A percentile compares a stretch with the other conserved stretches of the same genome.
phyloP scores from a whole-genome alignment of 1,284 basidiomycete species.

The Vanrija pseudolonga region DNA sequence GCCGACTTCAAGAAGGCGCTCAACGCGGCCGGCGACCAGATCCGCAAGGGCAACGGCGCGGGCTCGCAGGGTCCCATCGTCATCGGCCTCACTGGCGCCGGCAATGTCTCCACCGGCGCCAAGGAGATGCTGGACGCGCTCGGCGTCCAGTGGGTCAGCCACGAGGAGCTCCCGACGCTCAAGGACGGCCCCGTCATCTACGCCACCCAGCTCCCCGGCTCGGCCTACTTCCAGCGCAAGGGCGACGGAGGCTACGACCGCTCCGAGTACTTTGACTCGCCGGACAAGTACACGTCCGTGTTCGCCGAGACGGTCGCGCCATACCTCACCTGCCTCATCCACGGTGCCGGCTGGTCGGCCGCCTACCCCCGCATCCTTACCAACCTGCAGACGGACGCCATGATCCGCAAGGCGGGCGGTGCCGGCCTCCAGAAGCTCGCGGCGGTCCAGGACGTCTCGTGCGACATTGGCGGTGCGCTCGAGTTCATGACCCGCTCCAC shows the following conservation, averaged over 20 bases:
- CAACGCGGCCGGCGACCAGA: constrained; percentile 56
- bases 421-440: constrained; percentile 47
- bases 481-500: constrained; percentile 72
- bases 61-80: constrained; percentile 66
- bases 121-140: constrained; percentile 67
- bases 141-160: constrained; percentile 60
- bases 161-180: constrained; percentile 59
- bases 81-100: constrained; percentile 74
- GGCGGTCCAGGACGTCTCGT: constrained; percentile 79
- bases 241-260: constrained; percentile 62
- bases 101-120: constrained; percentile 73
- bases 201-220: constrained; percentile 66
- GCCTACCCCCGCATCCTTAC: constrained; percentile 74
- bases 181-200: constrained; percentile 61
- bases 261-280: constrained; percentile 66
- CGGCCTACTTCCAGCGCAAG: constrained; percentile 62
- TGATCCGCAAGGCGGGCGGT: constrained; percentile 54
- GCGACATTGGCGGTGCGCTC: constrained; percentile 79
- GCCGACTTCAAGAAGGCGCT: constrained; percentile 60
- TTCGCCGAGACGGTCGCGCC: constrained; percentile 74
- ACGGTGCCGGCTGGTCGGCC: constrained; percentile 77
- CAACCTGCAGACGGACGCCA: constrained; percentile 57
- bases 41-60: neutral
- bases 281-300: constrained; percentile 61
- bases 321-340: constrained; percentile 74